These are phyloP conservation scores for Colletotrichum theobromicola DNA, from an alignment of 2,329 filamentous ascomycete species.

Conservation along the genomic window DNA sequence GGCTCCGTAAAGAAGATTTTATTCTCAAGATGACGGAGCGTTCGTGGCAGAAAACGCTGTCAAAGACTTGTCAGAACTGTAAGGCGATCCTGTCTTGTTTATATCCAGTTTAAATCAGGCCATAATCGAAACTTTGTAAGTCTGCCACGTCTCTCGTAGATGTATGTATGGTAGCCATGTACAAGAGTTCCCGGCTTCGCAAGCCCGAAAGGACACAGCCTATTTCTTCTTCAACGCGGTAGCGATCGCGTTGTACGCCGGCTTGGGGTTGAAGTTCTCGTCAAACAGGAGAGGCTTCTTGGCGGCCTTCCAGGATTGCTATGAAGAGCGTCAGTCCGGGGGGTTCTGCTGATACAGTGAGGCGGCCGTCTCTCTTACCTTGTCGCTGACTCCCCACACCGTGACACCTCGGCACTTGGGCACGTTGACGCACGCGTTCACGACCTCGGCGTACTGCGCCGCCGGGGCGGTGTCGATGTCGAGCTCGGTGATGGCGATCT, in stretches of 20 bases:
- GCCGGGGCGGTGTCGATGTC: conserved; percentile 67
- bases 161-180: neutral
- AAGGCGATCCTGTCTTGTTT: neutral
- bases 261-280: conserved; percentile 53
- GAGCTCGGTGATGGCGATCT: conserved; percentile 71
- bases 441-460: conserved; percentile 61
- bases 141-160: neutral
- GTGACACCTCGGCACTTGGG: conserved; percentile 69
- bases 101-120: neutral
- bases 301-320: conserved; percentile 56
- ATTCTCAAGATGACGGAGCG: no score
- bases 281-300: conserved; percentile 60
- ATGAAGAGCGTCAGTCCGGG: neutral
- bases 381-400: conserved; percentile 61
- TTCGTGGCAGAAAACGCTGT: neutral
- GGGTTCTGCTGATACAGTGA: neutral
- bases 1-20: neutral
- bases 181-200: neutral
- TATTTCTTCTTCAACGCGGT: conserved; percentile 28
- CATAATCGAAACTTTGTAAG: neutral
- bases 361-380: conserved; percentile 34
- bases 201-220: neutral
- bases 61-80: neutral
- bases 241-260: conserved; percentile 53
- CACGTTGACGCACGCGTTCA: conserved; percentile 62